Conservation (phyloP, 768 basidiomycete genomes). For the Hericium coralloides region DNA sequence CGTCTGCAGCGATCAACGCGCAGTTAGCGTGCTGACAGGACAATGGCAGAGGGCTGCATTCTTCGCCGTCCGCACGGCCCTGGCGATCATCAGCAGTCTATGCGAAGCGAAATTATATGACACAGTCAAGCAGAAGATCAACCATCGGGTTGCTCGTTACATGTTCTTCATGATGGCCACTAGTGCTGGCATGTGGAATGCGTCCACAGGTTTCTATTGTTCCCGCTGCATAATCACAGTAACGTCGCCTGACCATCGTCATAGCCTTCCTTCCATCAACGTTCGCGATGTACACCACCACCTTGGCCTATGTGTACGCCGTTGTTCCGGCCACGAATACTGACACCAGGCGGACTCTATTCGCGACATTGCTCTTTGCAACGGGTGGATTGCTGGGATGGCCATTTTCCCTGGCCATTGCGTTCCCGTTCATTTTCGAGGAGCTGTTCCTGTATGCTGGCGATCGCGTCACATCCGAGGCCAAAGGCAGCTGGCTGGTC, state of each 20-base stretch:
- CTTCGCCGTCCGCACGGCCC: constrained; percentile 76
- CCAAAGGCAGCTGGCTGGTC: constrained; percentile 44
- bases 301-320: constrained; percentile 68
- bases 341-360: constrained; percentile 48
- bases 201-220: constrained; percentile 57
- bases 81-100: constrained; percentile 64
- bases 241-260: neutral
- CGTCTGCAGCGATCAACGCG: constrained; percentile 8
- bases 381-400: constrained; percentile 86
- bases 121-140: constrained; percentile 70
- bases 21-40: constrained; percentile 7
- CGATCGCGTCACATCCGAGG: constrained; percentile 47
- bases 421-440: constrained; percentile 85
- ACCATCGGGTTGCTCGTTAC: constrained; percentile 89
- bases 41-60: constrained; percentile 67
- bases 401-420: constrained; percentile 89
- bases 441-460: constrained; percentile 74
- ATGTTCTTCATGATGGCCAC: constrained; percentile 77
- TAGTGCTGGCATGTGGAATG: constrained; percentile 94
- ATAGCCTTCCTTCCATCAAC: constrained; percentile 91
- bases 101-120: constrained; percentile 82
- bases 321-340: constrained; percentile 46
- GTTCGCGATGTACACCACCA: constrained; percentile 87
- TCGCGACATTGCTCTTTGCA: constrained; percentile 65
- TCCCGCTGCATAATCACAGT: neutral